Conservation (phyloP, 768 basidiomycete genomes). For the Rhodosporidiobolus odoratus region DNA sequence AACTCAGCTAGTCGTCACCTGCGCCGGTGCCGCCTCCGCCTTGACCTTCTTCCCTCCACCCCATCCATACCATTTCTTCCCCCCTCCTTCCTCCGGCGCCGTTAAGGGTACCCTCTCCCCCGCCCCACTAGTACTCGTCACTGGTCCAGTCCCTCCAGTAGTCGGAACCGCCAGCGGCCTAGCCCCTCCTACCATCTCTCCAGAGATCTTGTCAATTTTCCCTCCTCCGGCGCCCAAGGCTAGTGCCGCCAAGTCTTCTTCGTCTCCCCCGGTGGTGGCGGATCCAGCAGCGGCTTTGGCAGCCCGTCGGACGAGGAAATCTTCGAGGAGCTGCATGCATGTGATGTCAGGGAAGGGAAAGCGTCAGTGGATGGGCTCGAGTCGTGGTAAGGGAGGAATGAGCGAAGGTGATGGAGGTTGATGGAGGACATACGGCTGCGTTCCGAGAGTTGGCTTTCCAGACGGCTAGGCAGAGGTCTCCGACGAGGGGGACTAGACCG, state of each 20-base stretch:
- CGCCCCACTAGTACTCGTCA: not conserved
- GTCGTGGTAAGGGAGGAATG: not conserved
- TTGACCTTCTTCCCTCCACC: not conserved
- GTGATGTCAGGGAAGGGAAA: not conserved
- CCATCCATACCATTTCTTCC: slow-evolving; percentile 1
- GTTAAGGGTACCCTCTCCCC: not conserved
- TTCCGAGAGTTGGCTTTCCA: slow-evolving; percentile 89
- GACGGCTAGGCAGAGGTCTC: slow-evolving; percentile 62
- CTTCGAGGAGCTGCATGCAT: slow-evolving; percentile 65
- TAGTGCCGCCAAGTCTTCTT: slow-evolving; percentile 10
- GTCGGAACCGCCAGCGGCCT: not conserved
- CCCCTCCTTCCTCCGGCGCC: not conserved
- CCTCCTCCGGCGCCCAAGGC: not conserved
- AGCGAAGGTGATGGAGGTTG: not conserved
- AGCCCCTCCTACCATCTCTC: slow-evolving; percentile 11
- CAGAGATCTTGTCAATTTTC: slow-evolving; percentile 18
- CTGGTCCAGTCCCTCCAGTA: not conserved
- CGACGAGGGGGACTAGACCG: slow-evolving; percentile 63
- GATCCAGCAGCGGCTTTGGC: not conserved
- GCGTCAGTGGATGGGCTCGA: not conserved
- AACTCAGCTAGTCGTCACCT: too few species aligned
- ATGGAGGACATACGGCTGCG: slow-evolving; percentile 34
- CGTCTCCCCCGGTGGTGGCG: not conserved
- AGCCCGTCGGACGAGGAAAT: slow-evolving; percentile 54
- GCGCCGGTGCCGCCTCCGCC: not conserved